Evolutionary conservation across 768 basidiomycete genomes (phyloP).

Genomic region (Suillus spraguei): DNA sequence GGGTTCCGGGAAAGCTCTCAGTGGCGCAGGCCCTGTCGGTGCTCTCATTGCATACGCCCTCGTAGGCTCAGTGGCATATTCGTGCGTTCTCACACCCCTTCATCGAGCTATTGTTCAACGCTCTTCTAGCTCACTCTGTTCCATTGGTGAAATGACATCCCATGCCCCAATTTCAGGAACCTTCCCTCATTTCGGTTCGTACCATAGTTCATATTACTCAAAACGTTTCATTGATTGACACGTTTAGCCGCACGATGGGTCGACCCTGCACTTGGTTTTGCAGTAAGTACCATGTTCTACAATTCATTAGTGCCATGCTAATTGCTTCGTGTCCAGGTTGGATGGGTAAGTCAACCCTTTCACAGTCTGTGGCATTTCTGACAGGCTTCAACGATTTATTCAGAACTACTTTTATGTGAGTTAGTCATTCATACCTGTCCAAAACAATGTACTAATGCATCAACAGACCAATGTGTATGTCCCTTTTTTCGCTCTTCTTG

Average conservation of each 20-base stretch:
- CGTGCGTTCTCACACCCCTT: constrained; percentile 39
- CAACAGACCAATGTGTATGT: constrained; percentile 16
- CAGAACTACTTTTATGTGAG: constrained; percentile 59
- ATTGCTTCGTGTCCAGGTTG: constrained; percentile 17
- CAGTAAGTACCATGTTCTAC: constrained; percentile 40
- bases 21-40: constrained; percentile 64
- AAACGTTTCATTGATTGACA: not conserved
- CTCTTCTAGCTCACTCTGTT: constrained; percentile 53
- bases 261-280: constrained; percentile 60
- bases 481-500: not conserved
- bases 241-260: constrained; percentile 54
- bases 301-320: not conserved
- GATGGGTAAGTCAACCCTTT: constrained; percentile 41
- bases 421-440: constrained; percentile 39
- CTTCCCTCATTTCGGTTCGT: constrained; percentile 69
- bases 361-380: not conserved
- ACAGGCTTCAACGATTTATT: not conserved
- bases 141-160: constrained; percentile 80
- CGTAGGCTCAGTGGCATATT: constrained; percentile 68
- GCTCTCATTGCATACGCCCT: constrained; percentile 65
- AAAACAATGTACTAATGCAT: not conserved
- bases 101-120: constrained; percentile 17
- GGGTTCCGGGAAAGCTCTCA: constrained; percentile 65
- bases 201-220: not conserved
- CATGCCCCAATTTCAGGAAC: constrained; percentile 79